Evolutionary conservation across 1,139 yeast genomes (phyloP), one percentile per base, ranked within the genome.

Genomic region (Saccharomyces hybrid): DNA sequence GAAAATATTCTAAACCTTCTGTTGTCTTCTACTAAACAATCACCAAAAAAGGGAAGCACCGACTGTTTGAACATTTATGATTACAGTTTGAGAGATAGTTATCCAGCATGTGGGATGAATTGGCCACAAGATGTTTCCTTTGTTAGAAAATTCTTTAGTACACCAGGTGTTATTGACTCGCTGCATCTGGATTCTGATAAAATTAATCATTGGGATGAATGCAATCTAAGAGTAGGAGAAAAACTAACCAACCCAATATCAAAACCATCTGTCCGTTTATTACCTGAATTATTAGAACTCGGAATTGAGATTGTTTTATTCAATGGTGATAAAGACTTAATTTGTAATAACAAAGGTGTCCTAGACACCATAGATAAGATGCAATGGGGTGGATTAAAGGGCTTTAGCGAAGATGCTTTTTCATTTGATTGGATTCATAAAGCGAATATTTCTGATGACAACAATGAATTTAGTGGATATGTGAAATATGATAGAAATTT

Each of bases 71-170:
- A 93, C 70, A 83, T 89, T 78, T 93, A 93, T 69, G 96, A 93
- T 69, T 80, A 82, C 55, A 78, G 87, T 34, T 73, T 86, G 54
- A 75, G 72, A 32, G 97, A 93, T 67, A 71, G 82, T 0, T 89
- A 74, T 62, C 97, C 98, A 0, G 74, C 87, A 0, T 93, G 99
- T 72, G 99, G 99, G 4, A 78, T 83, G 82, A 86, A 87, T 67
- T 93, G 99, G 99, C 99, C 99, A 0, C 80, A 80, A 26, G 93
- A 83, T 60, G 73, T 91, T 59, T 73, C 71, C 0, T 62, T 73
- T 50, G 83, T 90, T 12, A 73, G 78, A 0, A 79, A 82, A 8
- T 93, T 87, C 65, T 77, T 93, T 57, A 74, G 79, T 26, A 67
- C 72, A 1, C 73, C 75, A 0, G 78, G 78, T 1, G 93, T 88